phyloP scores from a whole-genome alignment of 2,329 filamentous ascomycete species.

The Penicillium sp. region DNA sequence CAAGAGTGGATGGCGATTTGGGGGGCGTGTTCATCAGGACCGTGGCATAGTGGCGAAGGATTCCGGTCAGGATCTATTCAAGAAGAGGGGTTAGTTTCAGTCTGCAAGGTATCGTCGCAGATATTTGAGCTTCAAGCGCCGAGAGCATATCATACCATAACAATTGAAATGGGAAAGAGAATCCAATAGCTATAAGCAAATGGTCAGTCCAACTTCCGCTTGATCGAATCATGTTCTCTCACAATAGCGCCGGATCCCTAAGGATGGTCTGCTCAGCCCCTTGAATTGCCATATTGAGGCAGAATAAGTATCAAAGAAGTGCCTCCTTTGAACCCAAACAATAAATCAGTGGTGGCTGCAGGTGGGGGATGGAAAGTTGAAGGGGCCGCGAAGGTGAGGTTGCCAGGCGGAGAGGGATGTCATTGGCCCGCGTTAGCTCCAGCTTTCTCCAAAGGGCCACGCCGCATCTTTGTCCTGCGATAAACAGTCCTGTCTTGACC shows the following conservation, averaged over 20 bases:
- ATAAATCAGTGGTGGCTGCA: conserved; percentile 4
- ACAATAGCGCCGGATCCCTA: conserved; percentile 98
- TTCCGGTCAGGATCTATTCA: conserved; percentile 77
- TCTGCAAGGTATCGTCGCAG: neutral
- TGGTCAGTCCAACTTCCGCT: conserved; percentile 17
- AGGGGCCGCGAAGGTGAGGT: conserved; percentile 20
- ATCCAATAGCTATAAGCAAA: conserved; percentile 83
- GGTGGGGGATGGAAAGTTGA: conserved; percentile 17
- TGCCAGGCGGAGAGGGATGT: conserved; percentile 18
- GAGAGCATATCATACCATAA: conserved; percentile 66
- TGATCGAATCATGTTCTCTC: conserved; percentile 39
- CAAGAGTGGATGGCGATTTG: conserved; percentile 68
- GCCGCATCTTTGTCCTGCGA: conserved; percentile 33
- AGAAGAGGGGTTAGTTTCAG: neutral
- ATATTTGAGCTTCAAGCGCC: neutral
- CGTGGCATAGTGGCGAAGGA: conserved; percentile 93
- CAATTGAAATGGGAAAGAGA: conserved; percentile 90
- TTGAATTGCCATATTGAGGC: conserved; percentile 68
- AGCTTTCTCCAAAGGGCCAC: conserved; percentile 36
- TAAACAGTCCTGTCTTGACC: conserved; percentile 13
- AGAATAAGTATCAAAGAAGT: conserved; percentile 3
- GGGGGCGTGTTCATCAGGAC: conserved; percentile 84
- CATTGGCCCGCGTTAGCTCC: conserved; percentile 27
- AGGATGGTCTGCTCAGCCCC: conserved; percentile 91
- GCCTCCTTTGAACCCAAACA: neutral